Percentiles rank a stretch among this genome's conserved stretches.
Conservation (phyloP, 2,329 filamentous ascomycete genomes). For the Colletotrichum lupini region DNA sequence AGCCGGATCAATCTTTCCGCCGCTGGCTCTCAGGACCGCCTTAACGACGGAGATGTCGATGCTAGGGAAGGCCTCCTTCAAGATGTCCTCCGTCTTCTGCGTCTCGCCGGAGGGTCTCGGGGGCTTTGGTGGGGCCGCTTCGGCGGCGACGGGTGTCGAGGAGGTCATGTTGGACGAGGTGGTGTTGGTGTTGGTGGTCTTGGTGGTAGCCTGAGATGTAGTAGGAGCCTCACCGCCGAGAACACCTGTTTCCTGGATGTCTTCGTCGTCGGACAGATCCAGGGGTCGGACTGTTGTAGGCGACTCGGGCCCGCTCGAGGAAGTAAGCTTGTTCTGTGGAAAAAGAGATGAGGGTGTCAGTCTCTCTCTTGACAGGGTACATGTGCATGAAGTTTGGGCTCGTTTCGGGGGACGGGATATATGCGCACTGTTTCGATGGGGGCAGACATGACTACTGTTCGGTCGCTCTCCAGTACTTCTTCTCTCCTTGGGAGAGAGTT, state of each 20-base stretch:
- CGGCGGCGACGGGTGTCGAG: slow-evolving; percentile 46
- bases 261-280: slow-evolving; percentile 75
- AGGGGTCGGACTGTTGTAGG: slow-evolving; percentile 73
- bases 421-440: slow-evolving; percentile 57
- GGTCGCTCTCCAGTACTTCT: slow-evolving; percentile 7
- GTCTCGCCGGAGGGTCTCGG: slow-evolving; percentile 84
- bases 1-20: slow-evolving; percentile 88
- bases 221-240: slow-evolving; percentile 54
- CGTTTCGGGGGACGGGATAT: slow-evolving; percentile 39
- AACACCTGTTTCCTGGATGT: slow-evolving; percentile 70
- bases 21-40: slow-evolving; percentile 87
- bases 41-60: slow-evolving; percentile 86
- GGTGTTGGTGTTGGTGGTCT: slow-evolving; percentile 29
- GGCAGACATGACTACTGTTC: slow-evolving; percentile 52
- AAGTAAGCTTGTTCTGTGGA: slow-evolving; percentile 55
- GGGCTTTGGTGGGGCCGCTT: slow-evolving; percentile 78
- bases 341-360: slow-evolving; percentile 30
- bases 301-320: slow-evolving; percentile 66
- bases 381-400: slow-evolving; percentile 33
- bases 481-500: neutral
- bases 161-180: slow-evolving; percentile 46
- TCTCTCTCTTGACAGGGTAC: slow-evolving; percentile 11
- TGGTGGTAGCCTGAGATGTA: slow-evolving; percentile 40
- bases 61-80: slow-evolving; percentile 92
- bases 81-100: slow-evolving; percentile 86